Evolutionary conservation across 129 eudicot species (phyloP), one percentile per base, ranked within the genome.

Genomic region (Gnaphalium uliginosum): DNA sequence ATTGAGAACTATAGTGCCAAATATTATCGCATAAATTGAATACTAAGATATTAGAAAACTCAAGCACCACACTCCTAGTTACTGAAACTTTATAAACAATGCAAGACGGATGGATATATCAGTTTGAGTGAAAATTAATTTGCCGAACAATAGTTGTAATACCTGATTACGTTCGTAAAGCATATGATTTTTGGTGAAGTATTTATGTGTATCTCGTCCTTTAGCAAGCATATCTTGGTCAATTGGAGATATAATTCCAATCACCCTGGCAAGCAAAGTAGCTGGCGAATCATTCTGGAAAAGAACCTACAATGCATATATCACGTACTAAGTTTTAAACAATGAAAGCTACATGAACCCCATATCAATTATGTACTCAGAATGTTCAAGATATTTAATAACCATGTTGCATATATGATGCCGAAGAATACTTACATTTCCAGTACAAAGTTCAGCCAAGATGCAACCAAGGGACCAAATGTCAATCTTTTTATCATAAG

Each of bases 281-380:
- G 98, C 98, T 10, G 98, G 96, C 10, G 98, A 93, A 88, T 93
- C 98, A 83, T 93, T 93, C 87, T 93, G 98, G 69, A 93, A 93
- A 32, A 93, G 90, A 60, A 93, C 98, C 98, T 93, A 69, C 59
- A 77, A 32, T 66, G 58, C 24, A 35, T 26, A 73, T 21, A 63
- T 80, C 14, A 8, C 32, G 7, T 25, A 60, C 11, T 22, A n/a
- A 61, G n/a, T 61, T 61, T 61, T 10, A 61, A 61, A 61, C 37
- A 61, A 24, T 61, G 6, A 13, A 25, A 14, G 27, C 27, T 10
- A 61, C 18, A 61, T 14, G 15, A 26, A 9, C 21, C 33, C 67
- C 67, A 23, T 57, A 24, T 0, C 39, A 19, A 60, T 1, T 60
- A 41, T 25, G 58, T 60, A 66, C 65, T 54, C 66, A 18, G 22